Evolutionary conservation across 352 stramenopile genomes (phyloP), one percentile per base, ranked within the genome.

Genomic region (Pythium phragmiticola): DNA sequence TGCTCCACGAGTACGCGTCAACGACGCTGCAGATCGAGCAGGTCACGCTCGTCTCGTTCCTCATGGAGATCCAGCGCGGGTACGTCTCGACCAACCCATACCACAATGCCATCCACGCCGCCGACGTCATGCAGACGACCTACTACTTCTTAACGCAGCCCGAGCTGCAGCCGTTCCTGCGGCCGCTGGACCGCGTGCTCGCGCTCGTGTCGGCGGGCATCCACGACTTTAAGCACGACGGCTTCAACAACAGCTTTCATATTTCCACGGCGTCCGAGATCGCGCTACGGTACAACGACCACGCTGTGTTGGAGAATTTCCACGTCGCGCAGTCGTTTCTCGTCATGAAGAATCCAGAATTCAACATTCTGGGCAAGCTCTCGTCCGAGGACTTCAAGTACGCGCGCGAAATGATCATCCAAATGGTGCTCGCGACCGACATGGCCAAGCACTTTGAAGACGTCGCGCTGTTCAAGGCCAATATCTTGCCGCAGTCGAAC

Each of bases 371-470:
- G 3, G 85, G 74, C 14, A 83, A 90, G 26, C 57, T 97, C 21
- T 69, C 77, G 9, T 63, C 65, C 13, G 84, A 94, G 13, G 82
- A 93, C 60, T 93, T 94, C 55, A 94, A 94, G 61, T 95, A 96
- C 60, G 73, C 74, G 19, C 83, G 88, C 33, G 87, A 94, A 62
- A 94, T 96, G 85, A 82, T 94, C 56, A 94, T 96, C 57, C 84
- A 95, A 62, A 94, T 95, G 82, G 89, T 97, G 28, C 66, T 97
- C 14, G 84, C 87, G 17, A 97, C 90, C 0, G 89, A 97, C 61
- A 96, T 97, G 89, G 82, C 86, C 37, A 90, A 92, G 49, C 90
- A 97, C 52, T 93, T 95, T 46, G 87, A 96, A 60, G 82, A 96
- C 43, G 82, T 94, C 0, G 80, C 83, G 26, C 72, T 96, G 0